phyloP scores from a whole-genome alignment of 208 protist species.

The Crithidia expoeki region DNA sequence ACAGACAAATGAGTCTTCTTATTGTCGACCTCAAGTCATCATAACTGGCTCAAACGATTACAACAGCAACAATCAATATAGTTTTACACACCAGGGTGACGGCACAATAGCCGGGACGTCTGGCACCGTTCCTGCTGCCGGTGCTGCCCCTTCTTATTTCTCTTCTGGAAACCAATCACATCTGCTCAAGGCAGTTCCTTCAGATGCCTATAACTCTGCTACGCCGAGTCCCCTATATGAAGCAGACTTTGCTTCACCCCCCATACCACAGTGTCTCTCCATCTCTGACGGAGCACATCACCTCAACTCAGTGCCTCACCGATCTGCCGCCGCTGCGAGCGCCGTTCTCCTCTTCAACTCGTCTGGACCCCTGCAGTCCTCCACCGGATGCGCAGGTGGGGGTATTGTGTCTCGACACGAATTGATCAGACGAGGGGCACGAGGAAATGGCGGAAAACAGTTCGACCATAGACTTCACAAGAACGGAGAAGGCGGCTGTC shows the following conservation, averaged over 20 bases:
- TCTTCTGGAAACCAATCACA: no score
- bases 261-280: slow-evolving; percentile 9
- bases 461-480: not conserved
- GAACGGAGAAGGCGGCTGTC: no score
- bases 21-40: no score
- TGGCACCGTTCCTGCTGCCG: no score
- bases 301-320: slow-evolving; percentile 29
- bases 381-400: not conserved
- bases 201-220: not conserved
- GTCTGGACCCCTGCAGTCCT: not conserved
- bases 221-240: not conserved
- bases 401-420: not conserved
- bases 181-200: no score
- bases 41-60: no score
- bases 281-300: slow-evolving; percentile 33
- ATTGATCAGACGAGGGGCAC: not conserved
- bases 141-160: no score
- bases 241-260: not conserved
- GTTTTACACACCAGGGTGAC: no score
- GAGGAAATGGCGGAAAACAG: no score
- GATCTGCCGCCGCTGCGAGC: slow-evolving; percentile 22
- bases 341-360: slow-evolving; percentile 17
- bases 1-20: no score
- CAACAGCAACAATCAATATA: no score
- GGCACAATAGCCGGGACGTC: no score